Conservation (phyloP, 2,329 filamentous ascomycete species). For the Balansia obtecta region DNA sequence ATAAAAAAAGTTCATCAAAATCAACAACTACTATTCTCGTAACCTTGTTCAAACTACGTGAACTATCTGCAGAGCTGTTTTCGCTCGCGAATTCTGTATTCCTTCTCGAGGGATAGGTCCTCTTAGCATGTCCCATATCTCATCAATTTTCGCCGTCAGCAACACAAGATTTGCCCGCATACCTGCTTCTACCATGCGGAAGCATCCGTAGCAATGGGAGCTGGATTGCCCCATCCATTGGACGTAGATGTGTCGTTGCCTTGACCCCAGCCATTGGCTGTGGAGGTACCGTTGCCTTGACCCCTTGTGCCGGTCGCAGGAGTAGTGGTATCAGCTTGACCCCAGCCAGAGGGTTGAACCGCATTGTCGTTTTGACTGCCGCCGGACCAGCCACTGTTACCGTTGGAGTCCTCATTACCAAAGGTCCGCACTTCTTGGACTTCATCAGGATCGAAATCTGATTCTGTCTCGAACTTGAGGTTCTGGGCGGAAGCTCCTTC, state of each 20-base stretch:
- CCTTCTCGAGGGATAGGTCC: background rate
- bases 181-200: background rate
- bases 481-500: slow-evolving; percentile 35
- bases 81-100: background rate
- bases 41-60: background rate
- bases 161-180: background rate
- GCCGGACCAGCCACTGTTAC: slow-evolving; percentile 5
- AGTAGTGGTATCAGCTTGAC: background rate
- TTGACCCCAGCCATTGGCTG: background rate
- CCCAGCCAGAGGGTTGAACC: slow-evolving; percentile 8
- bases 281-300: background rate
- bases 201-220: background rate
- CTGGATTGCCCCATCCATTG: background rate
- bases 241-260: background rate
- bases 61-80: background rate
- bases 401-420: slow-evolving; percentile 8
- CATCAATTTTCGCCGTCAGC: too few relatives aligned
- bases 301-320: slow-evolving; percentile 1
- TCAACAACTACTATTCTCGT: background rate
- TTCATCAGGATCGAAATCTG: slow-evolving; percentile 34
- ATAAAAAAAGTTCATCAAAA: background rate
- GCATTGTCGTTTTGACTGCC: background rate
- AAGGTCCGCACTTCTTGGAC: background rate
- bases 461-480: slow-evolving; percentile 43
- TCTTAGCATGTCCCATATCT: background rate